Percentiles rank a stretch among this genome's conserved stretches.
Evolutionary conservation across 768 basidiomycete species (phyloP).

Genomic region (Panaeolus papilionaceus): DNA sequence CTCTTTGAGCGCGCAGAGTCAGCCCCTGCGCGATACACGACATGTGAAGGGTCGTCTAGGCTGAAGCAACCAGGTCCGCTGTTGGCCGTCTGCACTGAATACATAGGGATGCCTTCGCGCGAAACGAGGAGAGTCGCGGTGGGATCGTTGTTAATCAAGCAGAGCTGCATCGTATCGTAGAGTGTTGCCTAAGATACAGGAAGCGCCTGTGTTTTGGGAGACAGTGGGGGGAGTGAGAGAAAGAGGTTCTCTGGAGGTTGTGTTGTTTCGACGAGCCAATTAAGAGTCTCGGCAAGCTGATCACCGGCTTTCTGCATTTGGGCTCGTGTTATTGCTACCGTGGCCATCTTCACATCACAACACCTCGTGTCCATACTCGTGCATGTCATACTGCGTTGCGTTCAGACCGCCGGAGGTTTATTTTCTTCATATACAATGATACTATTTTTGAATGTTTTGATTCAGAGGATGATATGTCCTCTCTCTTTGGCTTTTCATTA

Average conservation of each 20-base stretch:
- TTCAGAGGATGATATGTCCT: background rate
- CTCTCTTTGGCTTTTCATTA: background rate
- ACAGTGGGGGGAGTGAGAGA: constrained; percentile 8
- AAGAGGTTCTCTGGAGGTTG: constrained; percentile 14
- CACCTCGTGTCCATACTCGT: constrained; percentile 11
- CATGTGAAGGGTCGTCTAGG: constrained; percentile 7
- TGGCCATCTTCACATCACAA: constrained; percentile 9
- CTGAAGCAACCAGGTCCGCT: constrained; percentile 14
- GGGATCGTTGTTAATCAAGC: constrained; percentile 46
- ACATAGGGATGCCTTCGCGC: constrained; percentile 39
- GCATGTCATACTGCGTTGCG: constrained; percentile 10
- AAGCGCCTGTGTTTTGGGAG: constrained; percentile 11
- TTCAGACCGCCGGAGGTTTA: constrained; percentile 13
- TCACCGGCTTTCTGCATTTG: constrained; percentile 14
- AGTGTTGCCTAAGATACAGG: constrained; percentile 5
- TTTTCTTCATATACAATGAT: background rate
- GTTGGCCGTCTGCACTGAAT: constrained; percentile 37
- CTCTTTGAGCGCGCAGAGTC: constrained; percentile 19
- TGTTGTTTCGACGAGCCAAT: constrained; percentile 7
- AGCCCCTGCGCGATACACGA: constrained; percentile 7
- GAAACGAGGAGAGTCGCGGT: constrained; percentile 40
- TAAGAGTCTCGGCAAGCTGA: constrained; percentile 13
- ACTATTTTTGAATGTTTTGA: background rate
- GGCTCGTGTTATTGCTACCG: constrained; percentile 11
- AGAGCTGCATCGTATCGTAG: constrained; percentile 41